Conservation (phyloP, 192 early-diverging fungal genomes). For the Lobulomyces angularis region DNA sequence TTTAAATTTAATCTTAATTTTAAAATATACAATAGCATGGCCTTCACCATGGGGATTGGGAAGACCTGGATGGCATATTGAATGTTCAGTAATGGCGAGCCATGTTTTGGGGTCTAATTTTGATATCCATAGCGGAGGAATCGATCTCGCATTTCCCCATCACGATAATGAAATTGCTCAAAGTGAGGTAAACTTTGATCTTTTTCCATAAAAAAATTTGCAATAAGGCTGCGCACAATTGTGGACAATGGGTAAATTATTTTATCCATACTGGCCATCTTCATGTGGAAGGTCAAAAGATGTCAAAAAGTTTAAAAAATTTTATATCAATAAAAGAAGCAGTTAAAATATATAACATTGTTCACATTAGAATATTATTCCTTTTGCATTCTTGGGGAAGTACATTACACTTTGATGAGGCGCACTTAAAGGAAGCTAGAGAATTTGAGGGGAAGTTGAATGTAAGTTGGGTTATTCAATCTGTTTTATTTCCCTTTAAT, state of each 20-base stretch:
- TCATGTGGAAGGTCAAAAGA: conserved; percentile 90
- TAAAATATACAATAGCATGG: too few species aligned
- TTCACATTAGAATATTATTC: conserved; percentile 84
- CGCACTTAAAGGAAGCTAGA: conserved; percentile 64
- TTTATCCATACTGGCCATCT: conserved; percentile 94
- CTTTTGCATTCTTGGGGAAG: conserved; percentile 77
- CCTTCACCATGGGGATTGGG: conserved; percentile 37
- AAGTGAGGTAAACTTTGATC: conserved; percentile 48
- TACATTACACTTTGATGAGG: conserved; percentile 71
- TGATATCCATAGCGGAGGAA: conserved; percentile 93
- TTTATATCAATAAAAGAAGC: conserved; percentile 86
- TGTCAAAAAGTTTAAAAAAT: conserved; percentile 98
- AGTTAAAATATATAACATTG: conserved; percentile 60
- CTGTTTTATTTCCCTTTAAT: conserved; percentile 1
- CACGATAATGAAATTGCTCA: conserved; percentile 98
- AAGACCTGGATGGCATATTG: conserved; percentile 99
- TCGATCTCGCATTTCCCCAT: conserved; percentile 93
- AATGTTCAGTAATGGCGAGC: conserved; percentile 97
- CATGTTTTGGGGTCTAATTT: conserved; percentile 75
- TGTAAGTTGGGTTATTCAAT: conserved; percentile 22
- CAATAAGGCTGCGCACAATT: conserved; percentile 62
- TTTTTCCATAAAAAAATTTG: conserved; percentile 6
- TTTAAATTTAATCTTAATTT: conserved; percentile 1
- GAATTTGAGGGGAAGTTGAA: conserved; percentile 63
- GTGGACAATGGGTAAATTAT: conserved; percentile 97